A percentile compares a stretch with the other conserved stretches of the same genome.
phyloP scores from a whole-genome alignment of 768 basidiomycete species.

The Leucosporidium yakuticum region DNA sequence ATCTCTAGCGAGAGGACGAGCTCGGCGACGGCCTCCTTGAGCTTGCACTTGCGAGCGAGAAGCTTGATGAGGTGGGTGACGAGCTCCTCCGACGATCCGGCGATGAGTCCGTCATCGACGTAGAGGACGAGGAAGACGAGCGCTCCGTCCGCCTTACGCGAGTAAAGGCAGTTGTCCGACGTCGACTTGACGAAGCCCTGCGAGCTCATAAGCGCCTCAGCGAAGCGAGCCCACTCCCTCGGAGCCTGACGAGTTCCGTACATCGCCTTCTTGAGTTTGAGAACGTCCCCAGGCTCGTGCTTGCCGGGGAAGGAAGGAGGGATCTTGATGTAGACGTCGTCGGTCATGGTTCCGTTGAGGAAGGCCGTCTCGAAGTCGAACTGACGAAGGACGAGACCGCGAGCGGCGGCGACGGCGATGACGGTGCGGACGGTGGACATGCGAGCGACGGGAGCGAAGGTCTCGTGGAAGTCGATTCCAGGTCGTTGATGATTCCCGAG shows the following conservation, averaged over 20 bases:
- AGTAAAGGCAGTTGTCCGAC: slow-evolving; percentile 1
- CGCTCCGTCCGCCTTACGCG: not conserved
- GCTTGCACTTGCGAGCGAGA: no score
- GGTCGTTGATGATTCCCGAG: not conserved
- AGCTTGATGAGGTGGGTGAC: no score
- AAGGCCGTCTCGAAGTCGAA: no score
- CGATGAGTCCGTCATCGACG: not conserved
- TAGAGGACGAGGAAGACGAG: not conserved
- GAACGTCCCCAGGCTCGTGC: not conserved
- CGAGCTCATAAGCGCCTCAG: not conserved
- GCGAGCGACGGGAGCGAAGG: not conserved
- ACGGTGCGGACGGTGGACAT: not conserved
- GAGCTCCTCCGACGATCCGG: no score
- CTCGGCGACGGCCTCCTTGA: no score
- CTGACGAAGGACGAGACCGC: no score
- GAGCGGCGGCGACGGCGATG: not conserved
- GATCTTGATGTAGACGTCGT: no score
- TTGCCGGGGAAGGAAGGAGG: no score
- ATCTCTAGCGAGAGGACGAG: no score
- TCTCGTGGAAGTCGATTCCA: not conserved
- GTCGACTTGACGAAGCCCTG: not conserved
- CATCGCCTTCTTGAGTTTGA: slow-evolving; percentile 1
- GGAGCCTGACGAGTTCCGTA: slow-evolving; percentile 9
- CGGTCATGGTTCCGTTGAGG: no score
- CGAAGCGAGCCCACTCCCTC: not conserved